A percentile compares a stretch with the other conserved stretches of the same genome.
These are phyloP conservation scores for Rhodotorula mucilaginosa DNA, from an alignment of 1,284 basidiomycete species.

Conservation along the genomic window DNA sequence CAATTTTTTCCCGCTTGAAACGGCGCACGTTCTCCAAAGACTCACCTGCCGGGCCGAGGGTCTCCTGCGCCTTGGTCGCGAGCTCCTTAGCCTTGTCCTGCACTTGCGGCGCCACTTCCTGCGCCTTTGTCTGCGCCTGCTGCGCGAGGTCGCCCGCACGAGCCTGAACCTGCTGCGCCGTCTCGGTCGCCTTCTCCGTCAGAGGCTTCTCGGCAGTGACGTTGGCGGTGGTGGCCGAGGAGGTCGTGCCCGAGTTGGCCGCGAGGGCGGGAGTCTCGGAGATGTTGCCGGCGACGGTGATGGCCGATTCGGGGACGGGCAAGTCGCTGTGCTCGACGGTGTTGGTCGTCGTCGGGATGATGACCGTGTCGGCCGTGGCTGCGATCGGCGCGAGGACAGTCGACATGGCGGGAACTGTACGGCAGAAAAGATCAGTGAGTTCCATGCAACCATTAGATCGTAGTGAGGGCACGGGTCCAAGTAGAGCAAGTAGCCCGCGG, in stretches of 20 bases:
- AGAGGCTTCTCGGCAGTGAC: not conserved
- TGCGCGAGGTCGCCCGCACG: conserved; percentile 1
- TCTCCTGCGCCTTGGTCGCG: conserved; percentile 8
- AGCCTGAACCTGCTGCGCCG: conserved; percentile 22
- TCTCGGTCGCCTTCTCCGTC: not conserved
- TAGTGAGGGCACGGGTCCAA: no score
- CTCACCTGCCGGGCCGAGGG: conserved; percentile 14
- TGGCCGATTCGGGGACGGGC: conserved; percentile 22
- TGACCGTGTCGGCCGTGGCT: not conserved
- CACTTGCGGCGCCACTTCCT: conserved; percentile 11
- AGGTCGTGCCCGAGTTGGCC: not conserved
- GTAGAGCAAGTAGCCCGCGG: not conserved
- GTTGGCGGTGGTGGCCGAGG: not conserved
- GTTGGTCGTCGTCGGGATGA: not conserved
- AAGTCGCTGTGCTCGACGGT: conserved; percentile 3
- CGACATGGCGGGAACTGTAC: conserved; percentile 10
- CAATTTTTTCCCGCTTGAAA: not conserved
- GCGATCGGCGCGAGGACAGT: conserved; percentile 2
- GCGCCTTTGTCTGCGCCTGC: conserved; percentile 6
- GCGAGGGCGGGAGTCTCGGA: conserved; percentile 10
- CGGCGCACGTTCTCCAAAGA: not conserved
- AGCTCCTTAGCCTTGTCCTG: not conserved
- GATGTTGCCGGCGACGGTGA: conserved; percentile 22
- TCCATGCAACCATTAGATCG: no score
- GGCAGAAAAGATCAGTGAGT: no score